These are phyloP conservation scores for Colletotrichum sp. DNA, from an alignment of 2,329 filamentous ascomycete species.

Conservation along the genomic window DNA sequence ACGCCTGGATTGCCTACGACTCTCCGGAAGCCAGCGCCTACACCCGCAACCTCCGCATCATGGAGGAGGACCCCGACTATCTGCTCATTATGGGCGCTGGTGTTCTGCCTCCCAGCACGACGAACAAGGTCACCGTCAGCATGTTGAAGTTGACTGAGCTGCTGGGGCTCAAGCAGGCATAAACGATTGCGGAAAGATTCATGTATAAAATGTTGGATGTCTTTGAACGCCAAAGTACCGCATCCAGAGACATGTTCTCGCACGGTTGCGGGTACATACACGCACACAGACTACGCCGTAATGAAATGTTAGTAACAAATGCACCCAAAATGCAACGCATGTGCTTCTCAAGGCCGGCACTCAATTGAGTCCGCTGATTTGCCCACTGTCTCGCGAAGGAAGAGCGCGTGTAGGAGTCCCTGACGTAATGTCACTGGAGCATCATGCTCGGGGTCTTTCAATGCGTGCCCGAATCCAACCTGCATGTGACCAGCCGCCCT, in stretches of 20 bases:
- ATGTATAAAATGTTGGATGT: not conserved
- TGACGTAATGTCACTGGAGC: not conserved
- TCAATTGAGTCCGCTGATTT: not conserved
- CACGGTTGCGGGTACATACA: not conserved
- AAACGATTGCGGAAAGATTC: not conserved
- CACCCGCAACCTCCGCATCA: slow-evolving; percentile 39
- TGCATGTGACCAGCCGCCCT: not conserved
- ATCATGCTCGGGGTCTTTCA: not conserved
- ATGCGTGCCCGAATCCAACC: not conserved
- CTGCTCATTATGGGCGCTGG: slow-evolving; percentile 50
- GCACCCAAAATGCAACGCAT: not conserved
- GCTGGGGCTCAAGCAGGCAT: slow-evolving; percentile 13
- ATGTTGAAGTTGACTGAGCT: slow-evolving; percentile 33
- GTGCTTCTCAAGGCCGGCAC: not conserved
- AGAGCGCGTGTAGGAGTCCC: not conserved
- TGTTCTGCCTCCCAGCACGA: slow-evolving; percentile 49
- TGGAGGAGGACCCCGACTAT: slow-evolving; percentile 36
- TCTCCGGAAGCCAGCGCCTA: slow-evolving; percentile 41
- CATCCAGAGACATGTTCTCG: not conserved
- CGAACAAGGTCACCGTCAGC: slow-evolving; percentile 46
- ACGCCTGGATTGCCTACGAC: slow-evolving; percentile 39
- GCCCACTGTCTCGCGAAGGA: not conserved
- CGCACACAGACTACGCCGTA: not conserved
- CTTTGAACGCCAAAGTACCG: rapidly evolving
- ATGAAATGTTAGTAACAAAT: not conserved